Base-by-base conservation (phyloP, 75 land plant genomes). In the Pinus albicaulis region DNA sequence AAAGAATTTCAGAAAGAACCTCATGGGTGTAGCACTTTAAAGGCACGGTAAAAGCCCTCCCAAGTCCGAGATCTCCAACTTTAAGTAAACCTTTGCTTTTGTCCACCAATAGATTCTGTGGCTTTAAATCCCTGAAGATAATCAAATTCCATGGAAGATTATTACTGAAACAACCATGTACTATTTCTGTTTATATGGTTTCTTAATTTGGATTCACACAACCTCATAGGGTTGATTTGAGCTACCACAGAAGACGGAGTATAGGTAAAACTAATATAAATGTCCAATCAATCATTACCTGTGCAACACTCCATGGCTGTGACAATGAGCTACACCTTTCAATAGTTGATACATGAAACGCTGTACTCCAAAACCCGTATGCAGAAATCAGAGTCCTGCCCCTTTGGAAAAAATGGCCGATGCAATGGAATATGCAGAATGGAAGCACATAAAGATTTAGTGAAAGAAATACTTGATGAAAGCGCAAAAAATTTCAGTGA, bases 51-150 rank as follows among this genome's bases (percentile, higher is more conserved):
- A 92, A 96, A 24, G 95, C 93, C 64, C 97, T 80, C n/a, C 93
- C 98, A 31, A 94, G 87, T 17, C 99, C 99, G 25, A 96, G 84
- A 80, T 96, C 99, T n/a, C 98, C 99, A 69, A 96, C 95, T 84
- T 96, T 94, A n/a, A 96, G 85, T 7, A 92, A 72, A 15, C 98
- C 95, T 59, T 89, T 96, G 6, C 87, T 95, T 78, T 90, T 90
- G 69, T 96, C 99, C 8, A 96, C 84, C 52, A 96, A 76, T 12
- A 92, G 80, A 75, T 92, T 92, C 73, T 92, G 95, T 14, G 95
- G 93, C 73, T 92, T 92, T 52, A 92, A 78, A 80, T 92, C 93
- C 55, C 89, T 86, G 73, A 59, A 20, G 61, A 59, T 59, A 59
- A 59, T 22, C 61, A 22, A 59, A 72, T 53, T 0, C 57, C 56